Conservation (phyloP, 2,329 filamentous ascomycete species). For the Aureobasidium pullulans region DNA sequence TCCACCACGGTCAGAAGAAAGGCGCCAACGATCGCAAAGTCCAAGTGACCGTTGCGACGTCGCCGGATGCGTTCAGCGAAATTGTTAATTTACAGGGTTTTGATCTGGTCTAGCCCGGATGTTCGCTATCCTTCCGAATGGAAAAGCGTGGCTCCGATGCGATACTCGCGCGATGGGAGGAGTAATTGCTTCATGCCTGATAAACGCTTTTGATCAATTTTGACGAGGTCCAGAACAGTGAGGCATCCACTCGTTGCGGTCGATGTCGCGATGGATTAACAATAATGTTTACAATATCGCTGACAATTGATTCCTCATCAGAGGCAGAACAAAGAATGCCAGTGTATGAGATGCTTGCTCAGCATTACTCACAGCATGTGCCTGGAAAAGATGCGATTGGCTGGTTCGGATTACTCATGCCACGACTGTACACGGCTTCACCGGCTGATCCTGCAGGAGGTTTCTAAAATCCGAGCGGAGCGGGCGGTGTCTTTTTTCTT, state of each 20-base stretch:
- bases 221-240: neutral
- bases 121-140: neutral
- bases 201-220: neutral
- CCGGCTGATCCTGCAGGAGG: neutral
- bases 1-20: neutral
- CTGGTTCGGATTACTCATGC: conserved; percentile 3
- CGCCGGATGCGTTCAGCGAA: conserved; percentile 2
- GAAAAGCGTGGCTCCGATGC: conserved; percentile 1
- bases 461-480: conserved; percentile 7
- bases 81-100: conserved; percentile 5
- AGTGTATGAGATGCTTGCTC: neutral
- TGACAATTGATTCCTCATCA: conserved; percentile 11
- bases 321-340: neutral
- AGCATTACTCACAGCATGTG: conserved; percentile 3
- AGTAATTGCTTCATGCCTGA: conserved; percentile 4
- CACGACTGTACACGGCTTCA: conserved; percentile 1
- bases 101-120: neutral
- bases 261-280: neutral
- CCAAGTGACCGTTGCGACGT: conserved; percentile 8
- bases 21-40: neutral
- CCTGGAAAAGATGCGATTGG: neutral
- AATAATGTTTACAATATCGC: neutral
- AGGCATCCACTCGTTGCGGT: neutral
- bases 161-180: neutral
- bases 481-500: neutral